phyloP scores from a whole-genome alignment of 345 rosid species.

The Diplotaxis tenuifolia region DNA sequence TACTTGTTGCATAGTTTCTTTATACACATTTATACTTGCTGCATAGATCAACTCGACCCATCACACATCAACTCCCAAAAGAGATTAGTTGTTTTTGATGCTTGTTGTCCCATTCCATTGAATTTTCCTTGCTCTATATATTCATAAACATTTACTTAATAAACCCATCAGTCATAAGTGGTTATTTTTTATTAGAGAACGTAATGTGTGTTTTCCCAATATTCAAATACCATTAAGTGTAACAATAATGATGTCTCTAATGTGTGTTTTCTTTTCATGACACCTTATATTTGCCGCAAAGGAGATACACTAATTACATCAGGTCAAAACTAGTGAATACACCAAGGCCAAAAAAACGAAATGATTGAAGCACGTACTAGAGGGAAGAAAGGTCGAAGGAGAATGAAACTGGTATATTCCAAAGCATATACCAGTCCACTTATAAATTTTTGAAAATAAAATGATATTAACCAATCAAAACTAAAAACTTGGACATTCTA shows the following conservation, averaged over 20 bases:
- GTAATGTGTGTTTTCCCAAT: too few species aligned
- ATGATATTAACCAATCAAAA: constrained; percentile 32
- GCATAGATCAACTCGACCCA: constrained; percentile 4
- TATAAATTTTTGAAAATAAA: constrained; percentile 7
- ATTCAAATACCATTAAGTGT: not conserved
- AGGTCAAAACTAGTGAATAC: constrained; percentile 19
- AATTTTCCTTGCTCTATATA: not conserved
- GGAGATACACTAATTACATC: not conserved
- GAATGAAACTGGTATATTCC: constrained; percentile 33
- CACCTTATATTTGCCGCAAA: constrained; percentile 21
- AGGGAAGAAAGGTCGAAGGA: constrained; percentile 20
- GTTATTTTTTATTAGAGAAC: not conserved
- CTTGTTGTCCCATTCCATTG: constrained; percentile 16
- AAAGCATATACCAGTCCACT: constrained; percentile 33
- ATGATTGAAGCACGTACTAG: constrained; percentile 31
- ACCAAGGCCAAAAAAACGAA: constrained; percentile 10
- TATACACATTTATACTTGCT: not conserved
- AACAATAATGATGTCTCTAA: constrained; percentile 8
- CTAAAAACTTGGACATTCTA: constrained; percentile 22
- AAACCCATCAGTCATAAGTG: not conserved
- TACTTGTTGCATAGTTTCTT: constrained; percentile 1
- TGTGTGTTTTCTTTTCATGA: constrained; percentile 7
- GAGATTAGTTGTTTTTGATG: constrained; percentile 9
- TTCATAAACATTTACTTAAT: not conserved
- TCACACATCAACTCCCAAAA: constrained; percentile 2